phyloP scores from a whole-genome alignment of 2,329 filamentous ascomycete genomes.

The Penicillium digitatum region DNA sequence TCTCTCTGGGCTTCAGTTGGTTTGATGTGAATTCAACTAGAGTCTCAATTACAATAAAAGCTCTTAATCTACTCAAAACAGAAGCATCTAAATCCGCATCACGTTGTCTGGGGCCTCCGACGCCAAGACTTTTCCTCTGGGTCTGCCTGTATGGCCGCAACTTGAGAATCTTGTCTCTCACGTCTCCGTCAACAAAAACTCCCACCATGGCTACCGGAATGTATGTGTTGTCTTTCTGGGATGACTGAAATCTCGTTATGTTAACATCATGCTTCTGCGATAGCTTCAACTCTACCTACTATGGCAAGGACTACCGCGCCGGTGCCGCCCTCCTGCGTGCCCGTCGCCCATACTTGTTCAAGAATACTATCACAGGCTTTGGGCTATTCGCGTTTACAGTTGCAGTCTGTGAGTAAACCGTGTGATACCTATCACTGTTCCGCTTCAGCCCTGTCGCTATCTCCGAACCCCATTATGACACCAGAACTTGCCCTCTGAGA shows the following conservation, averaged over 20 bases:
- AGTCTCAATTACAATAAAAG: neutral
- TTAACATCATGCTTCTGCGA: constrained; percentile 2
- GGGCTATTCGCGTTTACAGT: constrained; percentile 70
- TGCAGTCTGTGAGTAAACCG: constrained; percentile 69
- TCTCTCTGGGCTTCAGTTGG: neutral
- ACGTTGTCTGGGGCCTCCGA: neutral
- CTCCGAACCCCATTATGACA: constrained; percentile 5
- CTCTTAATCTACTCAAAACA: neutral
- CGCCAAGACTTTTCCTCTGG: constrained; percentile 22
- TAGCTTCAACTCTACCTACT: constrained; percentile 76
- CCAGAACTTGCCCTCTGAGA: neutral
- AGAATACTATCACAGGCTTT: constrained; percentile 79
- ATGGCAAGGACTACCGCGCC: constrained; percentile 81
- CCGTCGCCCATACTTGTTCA: constrained; percentile 84
- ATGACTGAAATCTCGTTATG: neutral
- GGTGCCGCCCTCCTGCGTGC: constrained; percentile 86
- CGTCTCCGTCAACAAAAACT: neutral
- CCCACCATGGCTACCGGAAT: constrained; percentile 25
- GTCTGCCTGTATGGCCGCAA: constrained; percentile 12
- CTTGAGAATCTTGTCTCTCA: constrained; percentile 8
- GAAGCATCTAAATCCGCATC: neutral
- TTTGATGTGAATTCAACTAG: neutral
- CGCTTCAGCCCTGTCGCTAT: neutral
- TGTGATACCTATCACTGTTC: neutral
- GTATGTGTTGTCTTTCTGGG: constrained; percentile 10